Conservation (phyloP, 2,329 filamentous ascomycete species). For the Clarireedia homoeocarpa region DNA sequence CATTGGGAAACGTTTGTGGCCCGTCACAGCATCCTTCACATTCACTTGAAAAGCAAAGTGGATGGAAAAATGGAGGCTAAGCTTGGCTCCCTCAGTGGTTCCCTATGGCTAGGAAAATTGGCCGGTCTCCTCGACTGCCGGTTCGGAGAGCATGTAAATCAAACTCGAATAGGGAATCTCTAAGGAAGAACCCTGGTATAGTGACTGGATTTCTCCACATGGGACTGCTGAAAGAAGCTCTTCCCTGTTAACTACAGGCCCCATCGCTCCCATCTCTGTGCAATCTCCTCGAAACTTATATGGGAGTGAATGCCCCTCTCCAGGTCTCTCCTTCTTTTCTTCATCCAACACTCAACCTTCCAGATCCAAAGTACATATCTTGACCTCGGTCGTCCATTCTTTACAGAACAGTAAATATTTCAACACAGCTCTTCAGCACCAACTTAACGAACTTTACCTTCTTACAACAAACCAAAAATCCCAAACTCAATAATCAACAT, state of each 20-base stretch:
- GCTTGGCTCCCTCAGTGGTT: not conserved
- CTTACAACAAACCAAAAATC: not conserved
- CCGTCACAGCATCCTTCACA: not conserved
- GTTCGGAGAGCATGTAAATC: conserved; percentile 3
- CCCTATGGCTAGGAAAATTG: not conserved
- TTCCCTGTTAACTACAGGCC: conserved; percentile 1
- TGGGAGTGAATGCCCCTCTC: conserved; percentile 9
- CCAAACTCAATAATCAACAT: conserved; percentile 12
- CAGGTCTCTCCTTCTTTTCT: conserved; percentile 12
- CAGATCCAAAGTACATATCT: conserved; percentile 13
- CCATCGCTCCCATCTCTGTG: conserved; percentile 2
- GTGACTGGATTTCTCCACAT: conserved; percentile 4
- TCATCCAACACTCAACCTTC: conserved; percentile 19
- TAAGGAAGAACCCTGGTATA: not conserved
- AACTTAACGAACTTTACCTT: not conserved
- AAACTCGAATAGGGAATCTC: not conserved
- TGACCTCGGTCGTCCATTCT: conserved; percentile 31
- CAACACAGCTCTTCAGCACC: conserved; percentile 19
- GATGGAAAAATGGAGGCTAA: not conserved
- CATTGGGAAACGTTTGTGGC: not conserved
- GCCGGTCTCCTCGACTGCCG: not conserved
- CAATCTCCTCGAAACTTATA: conserved; percentile 19
- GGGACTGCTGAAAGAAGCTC: conserved; percentile 4
- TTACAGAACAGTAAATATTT: conserved; percentile 18
- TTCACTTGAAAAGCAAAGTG: not conserved